These are phyloP conservation scores for Candida maesae DNA, from an alignment of 805 yeast genomes.

Conservation along the genomic window DNA sequence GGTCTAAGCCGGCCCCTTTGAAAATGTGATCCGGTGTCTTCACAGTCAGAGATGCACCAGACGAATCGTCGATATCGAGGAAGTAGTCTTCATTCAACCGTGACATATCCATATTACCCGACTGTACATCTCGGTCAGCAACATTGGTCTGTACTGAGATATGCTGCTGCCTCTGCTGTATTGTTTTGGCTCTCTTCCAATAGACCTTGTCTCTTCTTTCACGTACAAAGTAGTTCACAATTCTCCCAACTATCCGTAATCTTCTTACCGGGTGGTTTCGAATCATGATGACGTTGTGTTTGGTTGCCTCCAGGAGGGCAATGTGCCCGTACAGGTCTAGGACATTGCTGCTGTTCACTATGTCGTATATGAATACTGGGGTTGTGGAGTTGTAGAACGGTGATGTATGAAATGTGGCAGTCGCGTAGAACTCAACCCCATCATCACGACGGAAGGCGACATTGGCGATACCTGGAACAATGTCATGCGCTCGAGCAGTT, in stretches of 20 bases:
- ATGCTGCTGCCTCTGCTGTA: too few species aligned
- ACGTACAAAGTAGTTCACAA: conserved; percentile 29
- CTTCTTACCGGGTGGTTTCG: conserved; percentile 41
- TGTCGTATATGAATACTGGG: conserved; percentile 32
- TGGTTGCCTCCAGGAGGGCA: conserved; percentile 17
- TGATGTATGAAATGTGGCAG: conserved; percentile 33
- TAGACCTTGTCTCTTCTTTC: conserved; percentile 4
- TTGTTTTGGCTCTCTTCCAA: too few species aligned
- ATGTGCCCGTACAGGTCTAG: conserved; percentile 27
- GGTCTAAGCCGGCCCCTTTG: conserved; percentile 19
- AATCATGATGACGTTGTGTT: conserved; percentile 28
- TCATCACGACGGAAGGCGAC: conserved; percentile 22
- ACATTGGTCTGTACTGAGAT: too few species aligned
- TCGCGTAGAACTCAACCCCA: conserved; percentile 31
- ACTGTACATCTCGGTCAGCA: too few species aligned
- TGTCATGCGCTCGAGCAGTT: conserved; percentile 14
- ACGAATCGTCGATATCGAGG: conserved; percentile 30
- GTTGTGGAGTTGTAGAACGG: conserved; percentile 27
- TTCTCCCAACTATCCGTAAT: conserved; percentile 34
- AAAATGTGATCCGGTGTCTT: conserved; percentile 25
- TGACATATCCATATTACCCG: too few species aligned
- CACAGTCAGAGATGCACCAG: conserved; percentile 27
- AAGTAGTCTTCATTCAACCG: conserved; percentile 18
- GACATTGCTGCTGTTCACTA: conserved; percentile 20
- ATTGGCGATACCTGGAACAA: conserved; percentile 28